Evolutionary conservation across 2,329 filamentous ascomycete species (phyloP).

Genomic region (Thyridium curvatum): DNA sequence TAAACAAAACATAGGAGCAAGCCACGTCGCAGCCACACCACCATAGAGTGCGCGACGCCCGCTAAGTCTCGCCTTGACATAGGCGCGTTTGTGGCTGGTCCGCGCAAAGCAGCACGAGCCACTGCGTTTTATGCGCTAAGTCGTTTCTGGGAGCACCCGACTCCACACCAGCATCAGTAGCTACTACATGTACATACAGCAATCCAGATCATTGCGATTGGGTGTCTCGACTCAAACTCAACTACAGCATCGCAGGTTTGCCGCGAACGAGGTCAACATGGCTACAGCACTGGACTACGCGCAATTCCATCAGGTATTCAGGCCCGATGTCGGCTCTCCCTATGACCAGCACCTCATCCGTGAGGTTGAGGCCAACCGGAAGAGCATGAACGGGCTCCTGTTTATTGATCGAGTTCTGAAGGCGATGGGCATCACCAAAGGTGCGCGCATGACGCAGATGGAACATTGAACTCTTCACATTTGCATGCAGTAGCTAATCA

Average conservation of each 20-base stretch:
- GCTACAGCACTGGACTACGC: constrained; percentile 49
- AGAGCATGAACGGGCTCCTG: constrained; percentile 60
- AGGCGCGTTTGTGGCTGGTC: too few species aligned
- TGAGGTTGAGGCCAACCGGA: constrained; percentile 61
- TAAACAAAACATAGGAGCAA: constrained; percentile 27
- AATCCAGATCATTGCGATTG: too few species aligned
- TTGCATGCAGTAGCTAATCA: constrained; percentile 14
- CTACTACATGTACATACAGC: too few species aligned
- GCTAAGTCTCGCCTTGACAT: too few species aligned
- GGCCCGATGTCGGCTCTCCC: constrained; percentile 48
- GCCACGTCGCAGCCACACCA: neutral
- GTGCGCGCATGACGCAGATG: constrained; percentile 30
- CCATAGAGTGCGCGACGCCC: neutral
- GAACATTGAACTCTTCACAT: too few species aligned
- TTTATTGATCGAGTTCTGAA: constrained; percentile 76
- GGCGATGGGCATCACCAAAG: constrained; percentile 61
- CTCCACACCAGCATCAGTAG: too few species aligned
- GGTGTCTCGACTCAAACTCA: too few species aligned
- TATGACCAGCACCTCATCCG: constrained; percentile 57
- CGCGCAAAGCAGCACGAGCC: too few species aligned
- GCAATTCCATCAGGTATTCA: constrained; percentile 64
- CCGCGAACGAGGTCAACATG: constrained; percentile 3
- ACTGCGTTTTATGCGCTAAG: too few species aligned
- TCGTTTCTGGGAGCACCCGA: too few species aligned
- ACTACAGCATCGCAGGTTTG: neutral